These are phyloP conservation scores for Irpex sp. DNA, from an alignment of 1,284 basidiomycete species.

Conservation along the genomic window DNA sequence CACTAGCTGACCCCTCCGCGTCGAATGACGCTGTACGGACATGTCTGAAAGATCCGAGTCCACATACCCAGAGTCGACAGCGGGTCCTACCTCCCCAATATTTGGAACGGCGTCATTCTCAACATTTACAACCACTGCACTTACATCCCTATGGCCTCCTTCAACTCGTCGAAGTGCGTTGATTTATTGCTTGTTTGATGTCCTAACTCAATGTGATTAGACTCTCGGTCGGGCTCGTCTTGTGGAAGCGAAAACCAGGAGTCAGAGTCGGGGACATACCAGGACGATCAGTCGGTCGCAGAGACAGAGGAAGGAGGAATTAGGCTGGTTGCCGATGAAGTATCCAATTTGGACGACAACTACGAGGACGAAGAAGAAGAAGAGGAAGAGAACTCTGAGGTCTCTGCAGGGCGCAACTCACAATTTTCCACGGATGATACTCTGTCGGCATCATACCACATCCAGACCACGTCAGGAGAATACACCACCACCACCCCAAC, in stretches of 20 bases:
- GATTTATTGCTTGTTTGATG: neutral
- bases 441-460: neutral
- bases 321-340: neutral
- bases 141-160: slow-evolving; percentile 9
- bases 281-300: neutral
- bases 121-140: slow-evolving; percentile 8
- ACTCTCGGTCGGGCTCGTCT: slow-evolving; percentile 2
- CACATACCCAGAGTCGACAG: slow-evolving; percentile 6
- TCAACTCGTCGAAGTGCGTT: slow-evolving; percentile 2
- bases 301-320: neutral
- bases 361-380: neutral
- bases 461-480: neutral
- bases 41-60: neutral
- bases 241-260: slow-evolving; percentile 4
- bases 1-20: neutral
- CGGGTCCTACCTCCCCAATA: slow-evolving; percentile 4
- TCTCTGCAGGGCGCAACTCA: neutral
- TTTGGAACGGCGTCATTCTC: slow-evolving; percentile 11
- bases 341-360: neutral
- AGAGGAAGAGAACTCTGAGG: neutral
- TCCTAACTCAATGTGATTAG: neutral
- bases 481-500: neutral
- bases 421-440: neutral
- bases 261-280: neutral
- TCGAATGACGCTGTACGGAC: neutral